Conservation (phyloP, 2,329 filamentous ascomycete genomes). For the Exophiala oligosperma region DNA sequence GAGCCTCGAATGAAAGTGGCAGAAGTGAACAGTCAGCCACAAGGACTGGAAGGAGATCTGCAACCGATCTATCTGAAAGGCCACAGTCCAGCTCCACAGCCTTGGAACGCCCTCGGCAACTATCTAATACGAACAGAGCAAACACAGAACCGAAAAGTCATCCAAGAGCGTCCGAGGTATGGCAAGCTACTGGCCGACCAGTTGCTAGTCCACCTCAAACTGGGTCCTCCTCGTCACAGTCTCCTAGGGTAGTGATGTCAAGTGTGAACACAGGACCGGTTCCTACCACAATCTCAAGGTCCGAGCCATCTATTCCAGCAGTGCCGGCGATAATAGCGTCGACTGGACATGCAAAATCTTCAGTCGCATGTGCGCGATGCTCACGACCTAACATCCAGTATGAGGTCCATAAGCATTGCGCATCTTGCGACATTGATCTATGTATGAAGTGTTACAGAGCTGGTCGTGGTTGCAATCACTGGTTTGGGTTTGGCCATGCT, state of each 20-base stretch:
- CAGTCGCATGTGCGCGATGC: conserved; percentile 72
- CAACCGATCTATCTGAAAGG: conserved; percentile 59
- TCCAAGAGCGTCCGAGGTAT: conserved; percentile 21
- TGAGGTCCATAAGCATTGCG: conserved; percentile 81
- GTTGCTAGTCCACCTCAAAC: conserved; percentile 13
- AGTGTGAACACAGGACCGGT: conserved; percentile 24
- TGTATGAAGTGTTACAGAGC: conserved; percentile 78
- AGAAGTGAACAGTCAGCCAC: conserved; percentile 31
- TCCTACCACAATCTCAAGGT: conserved; percentile 30
- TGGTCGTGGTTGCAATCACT: conserved; percentile 76
- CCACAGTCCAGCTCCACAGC: conserved; percentile 23
- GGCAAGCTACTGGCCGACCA: conserved; percentile 20
- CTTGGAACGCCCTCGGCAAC: conserved; percentile 17
- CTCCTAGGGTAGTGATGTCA: conserved; percentile 15
- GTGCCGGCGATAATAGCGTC: conserved; percentile 9
- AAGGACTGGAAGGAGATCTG: conserved; percentile 55
- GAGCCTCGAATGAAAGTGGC: conserved; percentile 32
- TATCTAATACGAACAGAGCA: conserved; percentile 19
- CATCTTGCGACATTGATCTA: conserved; percentile 68
- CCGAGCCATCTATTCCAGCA: conserved; percentile 25
- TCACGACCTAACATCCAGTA: conserved; percentile 74
- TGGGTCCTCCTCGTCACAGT: conserved; percentile 9
- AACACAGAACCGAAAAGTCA: conserved; percentile 24
- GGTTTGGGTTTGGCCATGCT: conserved; percentile 81
- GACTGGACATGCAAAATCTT: conserved; percentile 57